A percentile compares a stretch with the other conserved stretches of the same genome.
These are phyloP conservation scores for Barbatosphaeria neglecta DNA, from an alignment of 495 filamentous ascomycete genomes.

Conservation along the genomic window DNA sequence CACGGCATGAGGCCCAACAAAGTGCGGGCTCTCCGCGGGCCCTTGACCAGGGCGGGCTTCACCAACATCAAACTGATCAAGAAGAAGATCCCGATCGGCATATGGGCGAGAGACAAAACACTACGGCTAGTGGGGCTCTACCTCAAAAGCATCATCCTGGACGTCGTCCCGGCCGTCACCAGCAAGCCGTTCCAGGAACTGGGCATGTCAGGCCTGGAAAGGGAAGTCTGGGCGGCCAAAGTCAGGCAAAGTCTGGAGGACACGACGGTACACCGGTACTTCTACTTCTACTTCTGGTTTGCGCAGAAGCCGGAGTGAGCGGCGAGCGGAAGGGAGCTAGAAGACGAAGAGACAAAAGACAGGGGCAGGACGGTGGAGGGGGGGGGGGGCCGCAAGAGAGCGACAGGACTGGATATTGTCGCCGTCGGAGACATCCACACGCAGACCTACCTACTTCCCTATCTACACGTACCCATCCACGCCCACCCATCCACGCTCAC, in stretches of 20 bases:
- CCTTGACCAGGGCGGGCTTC: slow-evolving; percentile 42
- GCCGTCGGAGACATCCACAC: no score
- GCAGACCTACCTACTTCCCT: background rate
- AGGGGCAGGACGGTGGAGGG: no score
- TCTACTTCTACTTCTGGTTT: slow-evolving; percentile 21
- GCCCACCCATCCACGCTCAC: no score
- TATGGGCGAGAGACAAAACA: slow-evolving; percentile 41
- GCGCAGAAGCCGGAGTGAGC: slow-evolving; percentile 14
- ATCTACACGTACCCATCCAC: background rate
- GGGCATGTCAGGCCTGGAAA: slow-evolving; percentile 15
- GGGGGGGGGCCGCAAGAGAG: background rate
- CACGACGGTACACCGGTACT: slow-evolving; percentile 15
- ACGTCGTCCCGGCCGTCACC: slow-evolving; percentile 38
- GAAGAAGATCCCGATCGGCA: slow-evolving; percentile 40
- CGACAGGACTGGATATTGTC: no score
- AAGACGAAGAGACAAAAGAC: no score
- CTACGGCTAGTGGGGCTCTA: slow-evolving; percentile 41
- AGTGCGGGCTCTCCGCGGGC: background rate
- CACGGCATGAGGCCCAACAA: background rate
- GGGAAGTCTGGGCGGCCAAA: slow-evolving; percentile 14
- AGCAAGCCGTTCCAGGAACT: slow-evolving; percentile 33
- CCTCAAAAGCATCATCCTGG: slow-evolving; percentile 31
- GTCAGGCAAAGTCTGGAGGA: slow-evolving; percentile 17
- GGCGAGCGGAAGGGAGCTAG: no score
- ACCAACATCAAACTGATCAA: slow-evolving; percentile 38